Percentiles rank a stretch among this genome's conserved stretches.
These are phyloP conservation scores for Cladosporium sp. DNA, from an alignment of 2,329 filamentous ascomycete genomes.

Conservation along the genomic window DNA sequence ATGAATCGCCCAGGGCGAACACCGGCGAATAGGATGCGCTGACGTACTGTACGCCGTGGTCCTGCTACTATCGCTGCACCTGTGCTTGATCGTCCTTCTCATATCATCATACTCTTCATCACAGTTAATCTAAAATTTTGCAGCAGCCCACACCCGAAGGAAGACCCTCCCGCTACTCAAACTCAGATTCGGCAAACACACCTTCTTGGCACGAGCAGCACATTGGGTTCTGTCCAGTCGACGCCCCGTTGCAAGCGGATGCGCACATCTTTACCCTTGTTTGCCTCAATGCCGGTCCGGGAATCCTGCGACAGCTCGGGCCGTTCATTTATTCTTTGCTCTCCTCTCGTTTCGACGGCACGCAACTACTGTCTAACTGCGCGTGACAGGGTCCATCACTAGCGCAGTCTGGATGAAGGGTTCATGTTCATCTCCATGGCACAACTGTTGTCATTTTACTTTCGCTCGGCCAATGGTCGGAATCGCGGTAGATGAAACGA, in stretches of 20 bases:
- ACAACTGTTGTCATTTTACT: too few species aligned
- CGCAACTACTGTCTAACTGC: too few species aligned
- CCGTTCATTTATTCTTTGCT: not conserved
- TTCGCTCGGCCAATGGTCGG: too few species aligned
- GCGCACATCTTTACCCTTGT: too few species aligned
- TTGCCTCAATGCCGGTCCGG: too few species aligned
- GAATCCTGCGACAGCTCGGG: conserved; percentile 10
- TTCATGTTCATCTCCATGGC: too few species aligned
- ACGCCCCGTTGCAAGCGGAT: not conserved
- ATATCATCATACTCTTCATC: too few species aligned
- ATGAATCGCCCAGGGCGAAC: not conserved
- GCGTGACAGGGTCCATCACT: too few species aligned
- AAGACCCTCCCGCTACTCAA: conserved; percentile 2
- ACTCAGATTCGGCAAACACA: conserved; percentile 2
- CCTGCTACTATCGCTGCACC: not conserved
- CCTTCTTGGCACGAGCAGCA: conserved; percentile 4
- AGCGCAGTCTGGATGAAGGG: too few species aligned
- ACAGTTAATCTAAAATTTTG: too few species aligned
- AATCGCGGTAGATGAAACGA: too few species aligned
- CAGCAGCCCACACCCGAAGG: conserved; percentile 3
- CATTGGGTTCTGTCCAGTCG: not conserved
- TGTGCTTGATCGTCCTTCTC: not conserved
- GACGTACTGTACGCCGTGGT: not conserved
- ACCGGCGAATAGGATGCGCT: not conserved
- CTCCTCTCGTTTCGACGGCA: too few species aligned